Evolutionary conservation across 1,284 basidiomycete species (phyloP), one percentile per base, ranked within the genome.

Genomic region (Irpex lacteus): DNA sequence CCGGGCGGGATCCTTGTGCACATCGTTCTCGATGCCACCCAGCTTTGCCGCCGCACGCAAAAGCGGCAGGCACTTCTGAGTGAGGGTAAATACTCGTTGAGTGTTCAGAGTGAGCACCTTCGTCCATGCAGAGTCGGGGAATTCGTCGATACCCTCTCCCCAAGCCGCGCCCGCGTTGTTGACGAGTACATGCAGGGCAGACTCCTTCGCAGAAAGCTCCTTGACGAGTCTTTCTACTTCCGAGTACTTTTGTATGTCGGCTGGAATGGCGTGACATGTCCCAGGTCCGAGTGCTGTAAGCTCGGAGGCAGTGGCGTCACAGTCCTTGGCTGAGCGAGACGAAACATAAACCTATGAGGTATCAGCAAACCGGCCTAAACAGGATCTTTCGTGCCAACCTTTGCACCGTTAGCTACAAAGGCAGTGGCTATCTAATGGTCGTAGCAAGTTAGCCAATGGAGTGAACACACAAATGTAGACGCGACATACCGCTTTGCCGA

Each of bases 111-210:
- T 88, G 59, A 91, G 72, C 58, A 91, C 76, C 72, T 88, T 87
- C n/a, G 80, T 79, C 67, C 82, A 85, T 4, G 82, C 84, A 0
- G 76, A 73, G 65, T 87, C 85, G 53, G 85, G 82, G 72, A 86
- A 87, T 5, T 82, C 79, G 58, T 86, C 85, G 61, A 89, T 75
- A 11, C 77, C 67, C 9, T 81, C 84, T 19, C 83, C 86, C 89
- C 88, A 90, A 13, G 84, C 83, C 18, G 84, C 85, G 2, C 88
- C 89, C 1, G 87, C 87, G 66, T 91, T 91, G 75, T 91, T 90
- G 63, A 90, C 83, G 4, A 90, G 80, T 8, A 89, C 82, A 70
- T 89, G 81, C 44, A 90, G 74, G 5, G 72, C 81, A 60, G 79
- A 77, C 75, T 91, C 90, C 69, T 77, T 76, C 63, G 77, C 75